Conservation (phyloP, 257 asterid species). For the Solanum habrochaites region DNA sequence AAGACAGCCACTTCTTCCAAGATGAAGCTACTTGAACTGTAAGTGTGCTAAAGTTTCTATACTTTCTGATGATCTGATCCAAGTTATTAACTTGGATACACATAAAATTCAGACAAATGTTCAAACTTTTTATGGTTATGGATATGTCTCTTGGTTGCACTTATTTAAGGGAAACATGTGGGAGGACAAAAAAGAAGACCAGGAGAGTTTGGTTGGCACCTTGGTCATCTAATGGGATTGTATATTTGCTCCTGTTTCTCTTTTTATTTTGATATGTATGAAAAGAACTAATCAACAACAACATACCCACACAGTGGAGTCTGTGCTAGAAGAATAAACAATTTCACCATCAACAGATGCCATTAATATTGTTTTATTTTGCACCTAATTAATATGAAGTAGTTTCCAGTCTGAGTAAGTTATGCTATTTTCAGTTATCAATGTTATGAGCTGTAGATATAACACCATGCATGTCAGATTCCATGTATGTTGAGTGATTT, state of each 20-base stretch:
- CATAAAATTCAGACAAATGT: background rate
- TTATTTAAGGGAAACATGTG: background rate
- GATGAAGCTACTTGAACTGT: background rate
- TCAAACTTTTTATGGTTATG: background rate
- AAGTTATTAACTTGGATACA: background rate
- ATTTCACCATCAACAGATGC: background rate
- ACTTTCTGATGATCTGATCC: background rate
- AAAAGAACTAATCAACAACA: background rate
- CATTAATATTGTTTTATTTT: background rate
- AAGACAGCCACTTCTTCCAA: constrained; percentile 8
- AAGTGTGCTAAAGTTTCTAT: background rate
- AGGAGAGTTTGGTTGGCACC: background rate
- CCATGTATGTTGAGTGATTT: background rate
- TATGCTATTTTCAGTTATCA: background rate
- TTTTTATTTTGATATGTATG: background rate
- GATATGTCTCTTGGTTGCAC: background rate
- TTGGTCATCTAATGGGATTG: background rate
- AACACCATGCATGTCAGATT: background rate
- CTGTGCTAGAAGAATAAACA: background rate
- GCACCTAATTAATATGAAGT: background rate
- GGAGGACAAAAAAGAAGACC: background rate
- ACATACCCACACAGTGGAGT: background rate
- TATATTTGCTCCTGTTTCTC: background rate
- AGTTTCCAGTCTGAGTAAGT: background rate
- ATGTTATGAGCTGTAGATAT: background rate